Evolutionary conservation across 208 protist species (phyloP).

Genomic region (Leptomonas seymouri): DNA sequence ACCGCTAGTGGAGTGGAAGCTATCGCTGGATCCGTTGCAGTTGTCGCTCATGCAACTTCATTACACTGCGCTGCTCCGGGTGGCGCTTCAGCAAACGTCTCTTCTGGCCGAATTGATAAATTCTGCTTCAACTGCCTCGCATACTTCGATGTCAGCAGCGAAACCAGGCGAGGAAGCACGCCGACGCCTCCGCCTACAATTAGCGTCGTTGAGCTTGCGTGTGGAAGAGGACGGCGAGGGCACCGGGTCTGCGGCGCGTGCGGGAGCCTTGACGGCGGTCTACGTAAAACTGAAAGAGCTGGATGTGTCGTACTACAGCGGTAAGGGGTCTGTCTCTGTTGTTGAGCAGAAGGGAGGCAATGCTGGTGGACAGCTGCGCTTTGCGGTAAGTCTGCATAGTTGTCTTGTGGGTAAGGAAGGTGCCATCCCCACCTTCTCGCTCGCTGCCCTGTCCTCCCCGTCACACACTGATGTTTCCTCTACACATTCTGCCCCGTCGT

Average conservation of each 20-base stretch:
- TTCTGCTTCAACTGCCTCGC: conserved; percentile 17
- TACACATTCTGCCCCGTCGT: not conserved
- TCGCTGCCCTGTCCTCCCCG: conserved; percentile 6
- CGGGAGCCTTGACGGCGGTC: conserved; percentile 4
- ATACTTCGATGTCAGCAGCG: not conserved
- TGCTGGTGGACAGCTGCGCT: conserved; percentile 1
- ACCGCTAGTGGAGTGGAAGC: conserved; percentile 24
- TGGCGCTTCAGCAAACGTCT: conserved; percentile 29
- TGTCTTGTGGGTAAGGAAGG: conserved; percentile 26
- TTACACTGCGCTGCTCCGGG: conserved; percentile 29
- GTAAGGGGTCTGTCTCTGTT: not conserved
- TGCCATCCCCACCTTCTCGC: conserved; percentile 21
- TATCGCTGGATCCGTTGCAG: conserved; percentile 27
- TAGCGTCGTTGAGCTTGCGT: conserved; percentile 17
- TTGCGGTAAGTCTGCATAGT: conserved; percentile 15
- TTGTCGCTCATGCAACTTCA: conserved; percentile 31
- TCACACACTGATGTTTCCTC: not conserved
- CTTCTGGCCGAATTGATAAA: conserved; percentile 10
- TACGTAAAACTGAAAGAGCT: conserved; percentile 22
- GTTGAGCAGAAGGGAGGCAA: not conserved
- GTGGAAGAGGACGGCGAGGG: conserved; percentile 17
- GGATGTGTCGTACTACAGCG: conserved; percentile 13
- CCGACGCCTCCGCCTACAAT: conserved; percentile 11
- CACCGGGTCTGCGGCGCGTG: not conserved
- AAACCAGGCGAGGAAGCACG: not conserved